Evolutionary conservation across 2,329 filamentous ascomycete species (phyloP).

Genomic region (Botryosphaeria dothidea): DNA sequence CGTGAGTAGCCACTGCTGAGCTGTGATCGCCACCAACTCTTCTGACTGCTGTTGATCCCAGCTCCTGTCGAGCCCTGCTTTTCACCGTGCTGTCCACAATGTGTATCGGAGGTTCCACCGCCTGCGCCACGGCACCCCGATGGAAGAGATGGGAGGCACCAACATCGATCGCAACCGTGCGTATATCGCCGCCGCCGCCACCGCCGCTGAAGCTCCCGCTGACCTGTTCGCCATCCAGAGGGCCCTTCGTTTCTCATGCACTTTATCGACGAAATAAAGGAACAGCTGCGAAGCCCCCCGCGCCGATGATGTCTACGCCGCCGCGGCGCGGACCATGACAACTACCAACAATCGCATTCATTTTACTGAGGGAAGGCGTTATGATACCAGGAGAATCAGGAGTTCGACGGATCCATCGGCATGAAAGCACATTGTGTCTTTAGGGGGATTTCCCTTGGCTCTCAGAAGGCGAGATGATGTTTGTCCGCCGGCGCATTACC

Average conservation of each 20-base stretch:
- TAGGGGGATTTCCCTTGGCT: conserved; percentile 17
- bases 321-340: too few relatives aligned
- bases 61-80: conserved; percentile 56
- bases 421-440: not conserved
- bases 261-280: conserved; percentile 56
- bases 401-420: conserved; percentile 1
- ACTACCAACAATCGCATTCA: not conserved
- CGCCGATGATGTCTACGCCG: not conserved
- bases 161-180: conserved; percentile 45
- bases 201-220: conserved; percentile 18
- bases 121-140: conserved; percentile 49
- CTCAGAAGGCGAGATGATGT: conserved; percentile 13
- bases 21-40: conserved; percentile 7
- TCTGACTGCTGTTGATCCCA: conserved; percentile 27
- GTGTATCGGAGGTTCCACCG: conserved; percentile 50
- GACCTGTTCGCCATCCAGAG: not conserved
- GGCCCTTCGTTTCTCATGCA: conserved; percentile 49
- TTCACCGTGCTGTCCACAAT: conserved; percentile 55
- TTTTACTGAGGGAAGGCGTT: not conserved
- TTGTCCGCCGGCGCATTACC: not conserved
- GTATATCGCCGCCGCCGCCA: conserved; percentile 26
- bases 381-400: not conserved
- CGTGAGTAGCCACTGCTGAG: conserved; percentile 27
- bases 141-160: conserved; percentile 50
- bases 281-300: conserved; percentile 38